These are phyloP conservation scores for Dactylellina sp. DNA, from an alignment of 2,329 filamentous ascomycete genomes.

Conservation along the genomic window DNA sequence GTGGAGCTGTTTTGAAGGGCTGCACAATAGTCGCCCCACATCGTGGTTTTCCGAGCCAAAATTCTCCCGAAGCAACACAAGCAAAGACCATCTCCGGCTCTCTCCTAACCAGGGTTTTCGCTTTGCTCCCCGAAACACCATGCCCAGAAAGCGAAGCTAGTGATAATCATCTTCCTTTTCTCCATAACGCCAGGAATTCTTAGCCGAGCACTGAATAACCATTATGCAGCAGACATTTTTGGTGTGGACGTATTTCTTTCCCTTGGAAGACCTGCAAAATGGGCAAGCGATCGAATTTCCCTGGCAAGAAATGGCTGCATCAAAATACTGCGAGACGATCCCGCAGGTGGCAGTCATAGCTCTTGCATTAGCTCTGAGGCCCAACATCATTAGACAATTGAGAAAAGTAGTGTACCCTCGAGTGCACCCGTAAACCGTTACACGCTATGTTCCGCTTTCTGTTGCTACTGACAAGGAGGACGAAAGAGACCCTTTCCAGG, in stretches of 20 bases:
- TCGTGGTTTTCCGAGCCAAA: constrained; percentile 40
- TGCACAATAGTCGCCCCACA: constrained; percentile 46
- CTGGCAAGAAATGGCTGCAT: constrained; percentile 50
- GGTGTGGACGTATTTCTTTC: constrained; percentile 38
- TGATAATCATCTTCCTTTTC: constrained; percentile 31
- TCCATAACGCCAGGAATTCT: constrained; percentile 46
- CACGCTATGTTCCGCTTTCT: constrained; percentile 48
- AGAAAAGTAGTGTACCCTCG: constrained; percentile 39
- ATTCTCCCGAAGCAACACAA: constrained; percentile 49
- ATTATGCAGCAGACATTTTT: constrained; percentile 17
- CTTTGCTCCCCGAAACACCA: constrained; percentile 40
- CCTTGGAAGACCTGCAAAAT: constrained; percentile 21
- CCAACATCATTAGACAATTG: constrained; percentile 41
- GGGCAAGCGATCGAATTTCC: constrained; percentile 46
- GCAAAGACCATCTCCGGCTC: constrained; percentile 26
- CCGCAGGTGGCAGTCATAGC: constrained; percentile 43
- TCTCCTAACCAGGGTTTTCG: constrained; percentile 5
- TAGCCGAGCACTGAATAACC: constrained; percentile 54
- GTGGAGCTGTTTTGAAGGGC: constrained; percentile 23
- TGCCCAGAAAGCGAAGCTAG: constrained; percentile 34
- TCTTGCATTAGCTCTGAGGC: constrained; percentile 52
- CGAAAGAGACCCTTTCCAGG: constrained; percentile 11
- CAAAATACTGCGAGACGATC: constrained; percentile 44
- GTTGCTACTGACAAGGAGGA: constrained; percentile 40
- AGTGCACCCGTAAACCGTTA: constrained; percentile 55